A percentile compares a stretch with the other conserved stretches of the same genome.
These are phyloP conservation scores for Angophora floribunda DNA, from an alignment of 345 rosid species.

Conservation along the genomic window DNA sequence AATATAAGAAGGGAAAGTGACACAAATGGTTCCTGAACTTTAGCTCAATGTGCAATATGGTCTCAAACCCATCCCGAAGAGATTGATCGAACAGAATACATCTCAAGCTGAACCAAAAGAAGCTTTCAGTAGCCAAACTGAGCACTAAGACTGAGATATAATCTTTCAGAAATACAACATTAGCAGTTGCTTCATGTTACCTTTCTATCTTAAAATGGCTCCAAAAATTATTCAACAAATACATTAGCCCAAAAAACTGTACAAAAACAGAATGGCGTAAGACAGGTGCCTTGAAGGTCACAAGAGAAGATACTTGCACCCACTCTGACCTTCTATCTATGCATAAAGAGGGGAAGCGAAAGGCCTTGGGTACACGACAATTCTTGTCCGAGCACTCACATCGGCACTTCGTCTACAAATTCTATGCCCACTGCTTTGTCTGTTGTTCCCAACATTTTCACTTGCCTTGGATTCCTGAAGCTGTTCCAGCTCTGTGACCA, in stretches of 20 bases:
- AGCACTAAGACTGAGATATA: neutral
- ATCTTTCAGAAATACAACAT: neutral
- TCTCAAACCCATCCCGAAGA: neutral
- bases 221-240: neutral
- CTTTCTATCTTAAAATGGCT: neutral
- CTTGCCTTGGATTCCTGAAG: slow-evolving; percentile 32
- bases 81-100: neutral
- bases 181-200: neutral
- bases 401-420: slow-evolving; percentile 58
- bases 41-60: rapidly evolving
- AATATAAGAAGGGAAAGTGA: neutral
- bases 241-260: neutral
- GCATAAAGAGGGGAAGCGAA: slow-evolving; percentile 58
- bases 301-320: neutral
- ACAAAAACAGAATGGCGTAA: neutral
- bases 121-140: neutral
- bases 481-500: slow-evolving; percentile 51
- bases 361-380: slow-evolving; percentile 59
- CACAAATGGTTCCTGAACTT: rapidly evolving
- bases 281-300: neutral
- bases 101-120: neutral
- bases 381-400: slow-evolving; percentile 13
- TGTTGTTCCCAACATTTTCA: slow-evolving; percentile 7
- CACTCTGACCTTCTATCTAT: neutral
- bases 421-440: slow-evolving; percentile 6